Evolutionary conservation across 306 rosid species (phyloP).

Genomic region (Vigna trinervia): DNA sequence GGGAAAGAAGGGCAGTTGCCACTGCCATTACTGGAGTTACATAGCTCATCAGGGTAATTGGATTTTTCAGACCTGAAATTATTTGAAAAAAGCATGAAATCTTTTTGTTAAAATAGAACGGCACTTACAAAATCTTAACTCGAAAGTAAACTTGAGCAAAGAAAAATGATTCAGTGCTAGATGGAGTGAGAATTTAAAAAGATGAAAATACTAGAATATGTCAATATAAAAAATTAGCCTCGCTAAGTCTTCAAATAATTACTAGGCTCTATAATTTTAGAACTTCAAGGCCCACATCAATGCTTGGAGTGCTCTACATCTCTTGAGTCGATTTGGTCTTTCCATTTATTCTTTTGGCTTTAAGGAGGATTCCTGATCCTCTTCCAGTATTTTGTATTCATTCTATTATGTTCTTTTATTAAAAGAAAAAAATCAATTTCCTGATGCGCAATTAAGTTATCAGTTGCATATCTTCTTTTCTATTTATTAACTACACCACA

Average conservation of each 20-base stretch:
- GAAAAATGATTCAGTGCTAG: neutral
- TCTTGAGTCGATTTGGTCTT: constrained; percentile 1
- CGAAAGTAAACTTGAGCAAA: neutral
- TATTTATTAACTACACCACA: neutral
- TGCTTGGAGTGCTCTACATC: neutral
- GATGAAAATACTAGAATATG: constrained; percentile 25
- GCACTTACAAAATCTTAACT: constrained; percentile 20
- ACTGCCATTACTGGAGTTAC: constrained; percentile 93
- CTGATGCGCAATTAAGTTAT: neutral
- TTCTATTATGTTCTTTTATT: constrained; percentile 20
- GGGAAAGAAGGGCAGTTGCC: constrained; percentile 76
- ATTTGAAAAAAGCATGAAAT: constrained; percentile 39
- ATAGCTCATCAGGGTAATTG: constrained; percentile 90
- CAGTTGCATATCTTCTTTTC: neutral
- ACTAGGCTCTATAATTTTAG: constrained; percentile 8
- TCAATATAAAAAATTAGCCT: constrained; percentile 27
- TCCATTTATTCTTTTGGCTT: neutral
- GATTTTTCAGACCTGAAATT: constrained; percentile 87
- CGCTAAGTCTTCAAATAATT: constrained; percentile 2
- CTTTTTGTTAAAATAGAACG: constrained; percentile 22
- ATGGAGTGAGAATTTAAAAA: neutral
- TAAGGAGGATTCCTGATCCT: constrained; percentile 2
- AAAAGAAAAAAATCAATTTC: neutral
- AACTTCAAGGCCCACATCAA: constrained; percentile 8
- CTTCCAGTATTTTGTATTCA: neutral